These are phyloP conservation scores for Chytriomyces confervae DNA, from an alignment of 192 early-diverging fungal genomes.

Conservation along the genomic window DNA sequence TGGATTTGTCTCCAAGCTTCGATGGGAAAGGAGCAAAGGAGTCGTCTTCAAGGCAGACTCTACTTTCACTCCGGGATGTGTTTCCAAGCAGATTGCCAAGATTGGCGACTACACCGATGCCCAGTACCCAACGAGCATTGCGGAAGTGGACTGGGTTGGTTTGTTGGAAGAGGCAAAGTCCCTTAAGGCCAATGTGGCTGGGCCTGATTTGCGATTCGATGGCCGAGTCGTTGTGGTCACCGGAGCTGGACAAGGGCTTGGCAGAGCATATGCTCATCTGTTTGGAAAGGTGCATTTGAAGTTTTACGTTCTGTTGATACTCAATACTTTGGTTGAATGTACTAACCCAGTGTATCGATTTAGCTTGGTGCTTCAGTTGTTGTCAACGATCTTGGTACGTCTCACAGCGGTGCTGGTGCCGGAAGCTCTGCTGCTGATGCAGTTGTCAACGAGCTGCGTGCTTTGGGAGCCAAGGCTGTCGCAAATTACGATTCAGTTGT, in stretches of 20 bases:
- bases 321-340: not conserved
- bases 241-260: conserved; percentile 91
- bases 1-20: conserved; percentile 91
- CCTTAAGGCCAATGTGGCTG: conserved; percentile 66
- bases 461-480: conserved; percentile 85
- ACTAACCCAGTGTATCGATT: not conserved
- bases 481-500: conserved; percentile 92
- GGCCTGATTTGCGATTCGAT: conserved; percentile 67
- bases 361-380: conserved; percentile 87
- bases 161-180: conserved; percentile 77
- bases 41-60: conserved; percentile 90
- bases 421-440: conserved; percentile 61
- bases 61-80: conserved; percentile 79
- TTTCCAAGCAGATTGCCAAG: conserved; percentile 76
- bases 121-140: conserved; percentile 74
- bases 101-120: conserved; percentile 69
- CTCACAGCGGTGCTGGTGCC: conserved; percentile 49
- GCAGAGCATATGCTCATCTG: conserved; percentile 83
- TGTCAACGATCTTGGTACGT: conserved; percentile 87
- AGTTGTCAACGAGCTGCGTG: conserved; percentile 86
- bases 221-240: conserved; percentile 86
- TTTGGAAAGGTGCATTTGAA: conserved; percentile 74
- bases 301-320: not conserved
- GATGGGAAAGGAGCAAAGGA: conserved; percentile 89
- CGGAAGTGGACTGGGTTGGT: conserved; percentile 82